phyloP scores from a whole-genome alignment of 1,284 basidiomycete species.

The Trametes versicolor region DNA sequence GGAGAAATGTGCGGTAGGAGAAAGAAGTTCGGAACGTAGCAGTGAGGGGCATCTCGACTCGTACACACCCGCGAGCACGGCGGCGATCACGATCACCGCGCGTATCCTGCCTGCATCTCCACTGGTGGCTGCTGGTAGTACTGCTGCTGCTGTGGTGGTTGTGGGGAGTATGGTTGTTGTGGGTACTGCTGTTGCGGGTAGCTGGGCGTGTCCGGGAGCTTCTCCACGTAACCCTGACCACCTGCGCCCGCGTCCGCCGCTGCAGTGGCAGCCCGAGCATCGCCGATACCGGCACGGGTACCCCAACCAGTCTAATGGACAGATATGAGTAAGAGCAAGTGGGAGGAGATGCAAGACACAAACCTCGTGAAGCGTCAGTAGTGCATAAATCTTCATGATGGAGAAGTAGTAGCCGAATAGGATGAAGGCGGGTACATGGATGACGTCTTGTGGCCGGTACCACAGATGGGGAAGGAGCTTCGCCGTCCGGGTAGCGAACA shows the following conservation, averaged over 20 bases:
- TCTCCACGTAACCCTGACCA: slow-evolving; percentile 39
- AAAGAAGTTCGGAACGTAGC: slow-evolving; percentile 10
- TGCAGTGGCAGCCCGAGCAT: slow-evolving; percentile 76
- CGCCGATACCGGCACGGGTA: slow-evolving; percentile 89
- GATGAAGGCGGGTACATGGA: slow-evolving; percentile 93
- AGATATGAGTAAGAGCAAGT: neutral
- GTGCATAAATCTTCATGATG: slow-evolving; percentile 47
- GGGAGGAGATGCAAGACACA: slow-evolving; percentile 10
- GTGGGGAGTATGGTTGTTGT: slow-evolving; percentile 28
- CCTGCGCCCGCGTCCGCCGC: slow-evolving; percentile 55
- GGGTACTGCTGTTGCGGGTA: slow-evolving; percentile 38
- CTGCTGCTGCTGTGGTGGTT: slow-evolving; percentile 29
- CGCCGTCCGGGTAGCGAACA: slow-evolving; percentile 83
- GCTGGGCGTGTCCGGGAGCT: slow-evolving; percentile 38
- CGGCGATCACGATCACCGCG: slow-evolving; percentile 43
- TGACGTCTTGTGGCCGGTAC: slow-evolving; percentile 84
- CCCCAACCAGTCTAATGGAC: slow-evolving; percentile 83
- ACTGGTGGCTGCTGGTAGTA: slow-evolving; percentile 44
- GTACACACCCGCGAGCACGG: slow-evolving; percentile 24
- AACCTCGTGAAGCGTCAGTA: slow-evolving; percentile 47
- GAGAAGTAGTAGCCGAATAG: slow-evolving; percentile 82
- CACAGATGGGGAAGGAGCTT: slow-evolving; percentile 92
- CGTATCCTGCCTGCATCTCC: slow-evolving; percentile 47
- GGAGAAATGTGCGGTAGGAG: slow-evolving; percentile 2
- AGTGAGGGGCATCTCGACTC: slow-evolving; percentile 27